Conservation (phyloP, 1,284 basidiomycete species). For the Spongispora temasekensis region DNA sequence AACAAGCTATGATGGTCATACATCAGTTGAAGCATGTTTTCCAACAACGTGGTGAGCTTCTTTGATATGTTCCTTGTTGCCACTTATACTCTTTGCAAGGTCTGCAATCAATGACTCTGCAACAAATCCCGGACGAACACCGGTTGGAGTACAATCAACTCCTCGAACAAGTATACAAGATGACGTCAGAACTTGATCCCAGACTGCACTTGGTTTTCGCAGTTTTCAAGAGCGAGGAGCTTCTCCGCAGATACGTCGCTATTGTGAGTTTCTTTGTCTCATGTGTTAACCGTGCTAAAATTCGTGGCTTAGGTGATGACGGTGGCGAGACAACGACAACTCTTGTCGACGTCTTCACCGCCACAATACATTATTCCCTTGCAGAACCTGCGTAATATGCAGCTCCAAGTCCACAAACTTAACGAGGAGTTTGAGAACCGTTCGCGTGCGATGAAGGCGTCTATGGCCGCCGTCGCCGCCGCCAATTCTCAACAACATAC, state of each 20-base stretch:
- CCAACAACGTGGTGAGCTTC: constrained; percentile 34
- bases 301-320: constrained; percentile 45
- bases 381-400: constrained; percentile 48
- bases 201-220: constrained; percentile 51
- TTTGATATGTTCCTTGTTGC: constrained; percentile 13
- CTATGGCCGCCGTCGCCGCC: constrained; percentile 4
- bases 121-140: constrained; percentile 52
- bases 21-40: constrained; percentile 36
- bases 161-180: constrained; percentile 50
- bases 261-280: constrained; percentile 48
- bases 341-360: constrained; percentile 41
- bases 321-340: constrained; percentile 51
- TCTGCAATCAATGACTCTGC: constrained; percentile 25
- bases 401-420: constrained; percentile 44
- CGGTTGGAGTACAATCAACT: constrained; percentile 50
- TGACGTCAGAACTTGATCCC: constrained; percentile 46
- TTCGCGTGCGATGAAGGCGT: constrained; percentile 24
- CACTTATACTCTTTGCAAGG: constrained; percentile 15
- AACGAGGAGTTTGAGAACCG: constrained; percentile 41
- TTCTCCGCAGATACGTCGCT: constrained; percentile 48
- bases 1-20: constrained; percentile 34
- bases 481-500: constrained; percentile 16
- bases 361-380: constrained; percentile 55
- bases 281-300: constrained; percentile 13
- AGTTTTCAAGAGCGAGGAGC: constrained; percentile 46